phyloP scores from a whole-genome alignment of 176 grass and related monocot genomes.

The Rhynchospora tenuis region DNA sequence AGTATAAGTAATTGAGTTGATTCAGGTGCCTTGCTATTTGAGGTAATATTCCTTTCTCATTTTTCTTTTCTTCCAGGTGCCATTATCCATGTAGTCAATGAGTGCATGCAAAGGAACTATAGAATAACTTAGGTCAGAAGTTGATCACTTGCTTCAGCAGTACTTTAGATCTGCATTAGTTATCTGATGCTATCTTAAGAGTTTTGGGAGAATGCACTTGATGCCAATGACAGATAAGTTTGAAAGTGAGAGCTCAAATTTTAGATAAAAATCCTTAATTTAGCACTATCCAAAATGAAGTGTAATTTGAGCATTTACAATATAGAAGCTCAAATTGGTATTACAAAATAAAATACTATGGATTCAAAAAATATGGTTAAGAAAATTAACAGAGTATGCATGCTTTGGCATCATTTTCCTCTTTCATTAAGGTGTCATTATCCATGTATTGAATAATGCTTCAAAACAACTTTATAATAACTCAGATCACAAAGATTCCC shows the following conservation, averaged over 20 bases:
- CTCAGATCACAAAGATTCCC: slow-evolving; percentile 7
- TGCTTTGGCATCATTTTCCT: not conserved
- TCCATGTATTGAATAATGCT: not conserved
- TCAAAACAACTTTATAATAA: not conserved
- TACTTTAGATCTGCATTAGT: slow-evolving; percentile 24
- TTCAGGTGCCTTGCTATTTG: slow-evolving; percentile 7
- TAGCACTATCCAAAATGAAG: not conserved
- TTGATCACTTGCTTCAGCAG: slow-evolving; percentile 8
- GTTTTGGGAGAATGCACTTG: not conserved
- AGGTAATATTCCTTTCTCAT: not conserved
- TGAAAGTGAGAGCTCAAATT: not conserved
- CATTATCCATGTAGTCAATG: slow-evolving; percentile 18
- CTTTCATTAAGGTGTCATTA: not conserved
- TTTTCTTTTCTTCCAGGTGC: slow-evolving; percentile 10
- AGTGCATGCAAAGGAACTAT: slow-evolving; percentile 21
- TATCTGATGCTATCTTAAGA: slow-evolving; percentile 9
- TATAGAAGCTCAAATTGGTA: not conserved
- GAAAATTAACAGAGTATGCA: not conserved
- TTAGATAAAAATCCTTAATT: not conserved
- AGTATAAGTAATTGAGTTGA: not conserved
- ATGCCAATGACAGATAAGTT: not conserved
- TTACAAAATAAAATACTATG: not conserved
- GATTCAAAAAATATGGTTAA: not conserved
- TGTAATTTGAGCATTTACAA: not conserved
- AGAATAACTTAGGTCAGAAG: slow-evolving; percentile 17